A percentile compares a stretch with the other conserved stretches of the same genome.
phyloP scores from a whole-genome alignment of 805 yeast species.

The Myxozyma sirexii region DNA sequence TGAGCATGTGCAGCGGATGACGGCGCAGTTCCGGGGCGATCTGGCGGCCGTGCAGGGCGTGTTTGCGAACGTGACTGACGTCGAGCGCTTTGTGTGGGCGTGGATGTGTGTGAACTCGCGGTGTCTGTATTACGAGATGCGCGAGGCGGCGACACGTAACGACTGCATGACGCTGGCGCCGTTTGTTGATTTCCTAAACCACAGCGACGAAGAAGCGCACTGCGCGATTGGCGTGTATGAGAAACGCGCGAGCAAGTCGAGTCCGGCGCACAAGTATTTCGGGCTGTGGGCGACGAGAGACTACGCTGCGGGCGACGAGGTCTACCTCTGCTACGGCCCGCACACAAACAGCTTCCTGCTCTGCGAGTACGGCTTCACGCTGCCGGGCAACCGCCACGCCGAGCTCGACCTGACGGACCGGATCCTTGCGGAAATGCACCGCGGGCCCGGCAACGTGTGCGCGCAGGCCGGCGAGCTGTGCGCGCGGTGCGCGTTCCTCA shows the following conservation, averaged over 20 bases:
- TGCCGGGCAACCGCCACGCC: slow-evolving; percentile 65
- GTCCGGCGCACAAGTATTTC: slow-evolving; percentile 35
- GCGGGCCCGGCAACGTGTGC: slow-evolving; percentile 1
- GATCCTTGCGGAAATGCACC: slow-evolving; percentile 46
- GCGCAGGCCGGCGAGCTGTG: background rate
- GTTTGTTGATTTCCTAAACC: slow-evolving; percentile 84
- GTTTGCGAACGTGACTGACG: background rate
- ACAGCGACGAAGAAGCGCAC: slow-evolving; percentile 40
- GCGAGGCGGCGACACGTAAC: slow-evolving; percentile 52
- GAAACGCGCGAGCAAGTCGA: background rate
- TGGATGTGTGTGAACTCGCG: slow-evolving; percentile 68
- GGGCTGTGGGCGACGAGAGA: slow-evolving; percentile 40
- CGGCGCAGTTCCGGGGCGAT: slow-evolving; percentile 49
- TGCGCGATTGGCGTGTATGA: slow-evolving; percentile 23
- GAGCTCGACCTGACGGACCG: slow-evolving; percentile 61
- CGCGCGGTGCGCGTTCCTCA: slow-evolving; percentile 47
- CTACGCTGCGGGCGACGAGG: slow-evolving; percentile 54
- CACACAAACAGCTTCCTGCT: slow-evolving; percentile 81
- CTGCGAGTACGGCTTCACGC: slow-evolving; percentile 83
- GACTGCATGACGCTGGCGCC: slow-evolving; percentile 92
- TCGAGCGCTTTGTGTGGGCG: slow-evolving; percentile 74
- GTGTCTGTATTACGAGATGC: slow-evolving; percentile 76
- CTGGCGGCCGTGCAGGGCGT: slow-evolving; percentile 42
- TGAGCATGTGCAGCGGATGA: slow-evolving; percentile 23
- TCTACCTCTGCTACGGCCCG: slow-evolving; percentile 80